phyloP scores from a whole-genome alignment of 768 basidiomycete genomes.

The Cystofilobasidium bisporidii region DNA sequence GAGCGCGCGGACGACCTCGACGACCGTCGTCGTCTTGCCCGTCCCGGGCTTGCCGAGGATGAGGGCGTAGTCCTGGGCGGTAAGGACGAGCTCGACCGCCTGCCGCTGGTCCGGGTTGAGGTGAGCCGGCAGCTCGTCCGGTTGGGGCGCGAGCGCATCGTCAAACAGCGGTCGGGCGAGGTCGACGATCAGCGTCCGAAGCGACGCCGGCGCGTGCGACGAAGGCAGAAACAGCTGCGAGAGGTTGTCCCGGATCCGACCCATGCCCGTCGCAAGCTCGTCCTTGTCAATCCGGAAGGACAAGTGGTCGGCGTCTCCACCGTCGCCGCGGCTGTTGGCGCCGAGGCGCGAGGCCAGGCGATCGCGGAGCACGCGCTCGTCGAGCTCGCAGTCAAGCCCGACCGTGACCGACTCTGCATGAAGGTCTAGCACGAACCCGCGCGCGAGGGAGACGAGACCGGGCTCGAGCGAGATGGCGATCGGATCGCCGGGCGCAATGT shows the following conservation, averaged over 20 bases:
- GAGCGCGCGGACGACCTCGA: slow-evolving; percentile 69
- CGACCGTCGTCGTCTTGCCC: slow-evolving; percentile 92
- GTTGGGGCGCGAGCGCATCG: slow-evolving; percentile 32
- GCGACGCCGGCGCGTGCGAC: slow-evolving; percentile 45
- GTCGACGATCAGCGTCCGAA: slow-evolving; percentile 72
- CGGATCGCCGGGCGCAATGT: slow-evolving; percentile 69
- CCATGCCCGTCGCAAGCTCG: slow-evolving; percentile 77
- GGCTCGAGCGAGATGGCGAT: slow-evolving; percentile 82
- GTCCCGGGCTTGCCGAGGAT: slow-evolving; percentile 98
- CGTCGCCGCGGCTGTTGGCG: background rate
- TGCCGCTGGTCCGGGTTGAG: slow-evolving; percentile 63
- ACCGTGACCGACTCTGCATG: slow-evolving; percentile 55
- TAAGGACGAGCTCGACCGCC: slow-evolving; percentile 64
- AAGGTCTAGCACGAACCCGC: slow-evolving; percentile 73
- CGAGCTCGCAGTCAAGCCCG: slow-evolving; percentile 74
- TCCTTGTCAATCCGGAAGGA: slow-evolving; percentile 85
- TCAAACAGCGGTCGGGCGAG: slow-evolving; percentile 60
- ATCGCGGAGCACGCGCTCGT: slow-evolving; percentile 45
- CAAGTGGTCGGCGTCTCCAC: background rate
- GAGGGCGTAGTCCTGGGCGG: slow-evolving; percentile 79
- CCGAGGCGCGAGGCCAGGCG: slow-evolving; percentile 11
- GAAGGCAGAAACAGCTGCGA: slow-evolving; percentile 66
- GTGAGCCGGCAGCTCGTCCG: slow-evolving; percentile 35
- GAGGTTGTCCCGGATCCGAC: slow-evolving; percentile 78
- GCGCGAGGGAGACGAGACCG: slow-evolving; percentile 66